Base-by-base conservation (phyloP, 352 stramenopile species). In the Globisporangium emineosum region DNA sequence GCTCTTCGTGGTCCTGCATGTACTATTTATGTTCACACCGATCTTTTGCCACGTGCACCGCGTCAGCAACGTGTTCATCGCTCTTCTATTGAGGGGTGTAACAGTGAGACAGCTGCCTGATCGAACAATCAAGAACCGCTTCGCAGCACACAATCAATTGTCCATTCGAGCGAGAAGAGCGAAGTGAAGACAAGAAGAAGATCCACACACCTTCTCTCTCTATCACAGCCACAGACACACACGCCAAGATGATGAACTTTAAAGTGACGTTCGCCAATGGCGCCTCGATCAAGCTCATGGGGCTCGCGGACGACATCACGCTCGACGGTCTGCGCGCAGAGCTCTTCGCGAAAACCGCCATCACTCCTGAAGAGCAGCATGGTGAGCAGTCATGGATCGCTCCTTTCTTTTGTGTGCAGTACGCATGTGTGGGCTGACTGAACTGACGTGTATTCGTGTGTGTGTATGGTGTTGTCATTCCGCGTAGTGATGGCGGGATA, bases 211-310 rank as follows among this genome's bases (percentile, higher is more conserved):
- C n/a, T n/a, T n/a, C n/a, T n/a, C n/a, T n/a, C n/a, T n/a, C n/a
- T n/a, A n/a, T n/a, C n/a, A n/a, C n/a, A n/a, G n/a, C 5, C 6
- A 19, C 23, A 33, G 12, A 8, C 49, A 15, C 25, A 32, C 13
- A 35, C 19, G 7, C 25, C 51, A 57, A 10, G 17, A 45, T 67
- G 67, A 60, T 76, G 37, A 77, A 76, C 43, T 91, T 91, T 67
- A 93, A 93, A 53, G 79, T 90, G 52, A 90, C 79, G 49, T 93
- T 90, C 69, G 74, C 83, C 10, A 72, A 90, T 67, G 83, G 83
- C 56, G 76, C 79, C 53, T 90, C 83, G n/a, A 78, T 87, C 64
- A 88, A 86, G 60, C 79, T 93, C 25, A 77, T 88, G 62, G 75
- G 75, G 6, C 60, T 93, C 35, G 64, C 80, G 13, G 79, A 87